phyloP scores from a whole-genome alignment of 2,329 filamentous ascomycete genomes.

The Alternaria triticimaculans region DNA sequence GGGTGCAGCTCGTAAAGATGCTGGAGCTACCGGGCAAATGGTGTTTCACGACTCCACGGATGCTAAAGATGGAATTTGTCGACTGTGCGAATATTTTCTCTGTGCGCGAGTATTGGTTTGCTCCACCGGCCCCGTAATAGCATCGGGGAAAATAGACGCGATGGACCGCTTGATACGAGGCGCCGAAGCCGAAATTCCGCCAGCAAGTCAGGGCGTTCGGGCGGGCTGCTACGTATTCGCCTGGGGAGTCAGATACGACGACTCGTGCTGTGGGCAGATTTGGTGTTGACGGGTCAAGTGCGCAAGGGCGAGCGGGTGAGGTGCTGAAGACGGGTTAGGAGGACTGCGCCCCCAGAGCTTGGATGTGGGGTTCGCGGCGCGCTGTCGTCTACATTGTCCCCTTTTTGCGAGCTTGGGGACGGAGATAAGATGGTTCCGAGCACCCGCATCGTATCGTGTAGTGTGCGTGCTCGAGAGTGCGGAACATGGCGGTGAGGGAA shows the following conservation, averaged over 20 bases:
- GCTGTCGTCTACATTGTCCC: conserved; percentile 1
- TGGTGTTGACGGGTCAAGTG: not conserved
- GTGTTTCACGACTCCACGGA: conserved; percentile 1
- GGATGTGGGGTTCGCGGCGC: conserved; percentile 14
- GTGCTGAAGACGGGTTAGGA: conserved; percentile 5
- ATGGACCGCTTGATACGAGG: conserved; percentile 9
- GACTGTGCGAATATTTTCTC: conserved; percentile 6
- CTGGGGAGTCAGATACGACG: not conserved
- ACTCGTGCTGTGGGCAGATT: conserved; percentile 2
- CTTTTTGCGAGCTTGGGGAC: conserved; percentile 7
- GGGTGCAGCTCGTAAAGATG: conserved; percentile 1
- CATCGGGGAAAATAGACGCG: conserved; percentile 12
- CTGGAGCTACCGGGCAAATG: not conserved
- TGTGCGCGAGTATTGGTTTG: conserved; percentile 7
- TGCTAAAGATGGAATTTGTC: conserved; percentile 13
- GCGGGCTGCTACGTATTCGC: conserved; percentile 1
- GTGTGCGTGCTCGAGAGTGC: not conserved
- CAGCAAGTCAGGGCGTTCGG: conserved; percentile 7
- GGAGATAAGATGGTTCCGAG: conserved; percentile 3
- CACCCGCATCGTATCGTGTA: not conserved
- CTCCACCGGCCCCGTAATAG: conserved; percentile 10
- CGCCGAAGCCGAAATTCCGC: conserved; percentile 7
- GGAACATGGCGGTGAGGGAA: conserved; percentile 16
- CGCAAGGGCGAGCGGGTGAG: conserved; percentile 4
- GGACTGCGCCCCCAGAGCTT: conserved; percentile 16